Base-by-base conservation (phyloP, 1,139 yeast species). In the Candida sojae region DNA sequence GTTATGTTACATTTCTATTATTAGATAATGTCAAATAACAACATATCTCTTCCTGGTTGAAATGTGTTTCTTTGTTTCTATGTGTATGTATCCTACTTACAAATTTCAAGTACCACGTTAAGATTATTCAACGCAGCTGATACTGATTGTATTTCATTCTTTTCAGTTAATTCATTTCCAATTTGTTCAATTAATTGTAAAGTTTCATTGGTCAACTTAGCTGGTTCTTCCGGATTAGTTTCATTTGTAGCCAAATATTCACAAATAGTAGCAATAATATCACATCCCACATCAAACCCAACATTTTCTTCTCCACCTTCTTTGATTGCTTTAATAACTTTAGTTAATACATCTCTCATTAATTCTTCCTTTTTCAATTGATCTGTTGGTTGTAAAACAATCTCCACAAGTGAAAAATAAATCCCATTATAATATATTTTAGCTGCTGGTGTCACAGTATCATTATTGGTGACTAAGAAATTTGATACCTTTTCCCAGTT, bases 211-310 rank as follows among this genome's bases (percentile, higher is more conserved):
- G 44, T 33, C 11, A 42, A 35, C 30, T 29, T 4, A 12, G 44
- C 44, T 4, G 69, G 65, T 10, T 57, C 62, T 13, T 57, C 57
- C 10, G 56, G 49, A 12, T 57, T 51, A 11, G 52, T 51, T 39
- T 70, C 76, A 45, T 63, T 61, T 8, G 65, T 53, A 3, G 78
- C 68, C 37, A 73, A 61, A 47, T 63, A 84, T 62, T 92, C 97
- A 57, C 88, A 79, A 6, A 85, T 71, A 1, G 93, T 85, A 1
- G 97, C 83, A 32, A 88, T 72, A 34, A 92, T 66, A 61, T 92
- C 97, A 36, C 91, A 68, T 0, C 87, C 74, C 1, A 85, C 75
- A 57, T 89, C 96, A 31, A 88, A 31, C 7, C 64, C 13, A 21
- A 77, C 59, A n/a, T 68, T 59, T 8, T 62, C 59, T 48, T 71